Evolutionary conservation across 169 alveolate species (phyloP).

Genomic region (Plasmodium gonderi): DNA sequence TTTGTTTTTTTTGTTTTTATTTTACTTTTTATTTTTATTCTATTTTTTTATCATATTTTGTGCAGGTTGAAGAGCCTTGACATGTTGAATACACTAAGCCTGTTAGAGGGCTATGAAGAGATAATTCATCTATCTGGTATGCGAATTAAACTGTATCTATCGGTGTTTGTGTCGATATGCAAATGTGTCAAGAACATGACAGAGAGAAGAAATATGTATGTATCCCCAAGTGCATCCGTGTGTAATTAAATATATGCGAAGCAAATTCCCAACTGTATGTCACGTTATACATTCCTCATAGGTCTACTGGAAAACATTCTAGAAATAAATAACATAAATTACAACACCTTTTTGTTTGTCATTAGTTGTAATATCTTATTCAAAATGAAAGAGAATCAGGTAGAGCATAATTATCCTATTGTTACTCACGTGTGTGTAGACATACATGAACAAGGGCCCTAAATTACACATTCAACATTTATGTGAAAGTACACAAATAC

Average conservation of each 20-base stretch:
- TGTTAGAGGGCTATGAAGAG: slow-evolving; percentile 11
- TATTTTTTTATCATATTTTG: background rate
- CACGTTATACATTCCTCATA: background rate
- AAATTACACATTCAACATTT: no score
- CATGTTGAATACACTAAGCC: slow-evolving; percentile 35
- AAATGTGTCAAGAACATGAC: background rate
- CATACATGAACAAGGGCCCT: no score
- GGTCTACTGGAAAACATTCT: slow-evolving; percentile 46
- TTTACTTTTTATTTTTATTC: background rate
- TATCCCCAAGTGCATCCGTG: background rate
- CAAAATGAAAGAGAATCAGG: slow-evolving; percentile 32
- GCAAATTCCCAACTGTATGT: background rate
- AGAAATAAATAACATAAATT: slow-evolving; percentile 31
- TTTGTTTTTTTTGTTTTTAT: no score
- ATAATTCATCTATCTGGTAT: slow-evolving; percentile 35
- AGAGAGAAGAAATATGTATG: background rate
- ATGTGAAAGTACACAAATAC: background rate
- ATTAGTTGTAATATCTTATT: slow-evolving; percentile 32
- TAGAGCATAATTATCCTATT: background rate
- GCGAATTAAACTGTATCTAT: background rate
- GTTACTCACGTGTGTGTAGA: background rate
- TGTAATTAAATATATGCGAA: background rate
- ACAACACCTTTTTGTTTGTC: slow-evolving; percentile 33
- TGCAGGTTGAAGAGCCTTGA: slow-evolving; percentile 21
- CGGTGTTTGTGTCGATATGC: background rate